Conservation (phyloP, 75 land plant species). For the Isoetes taiwanensis region DNA sequence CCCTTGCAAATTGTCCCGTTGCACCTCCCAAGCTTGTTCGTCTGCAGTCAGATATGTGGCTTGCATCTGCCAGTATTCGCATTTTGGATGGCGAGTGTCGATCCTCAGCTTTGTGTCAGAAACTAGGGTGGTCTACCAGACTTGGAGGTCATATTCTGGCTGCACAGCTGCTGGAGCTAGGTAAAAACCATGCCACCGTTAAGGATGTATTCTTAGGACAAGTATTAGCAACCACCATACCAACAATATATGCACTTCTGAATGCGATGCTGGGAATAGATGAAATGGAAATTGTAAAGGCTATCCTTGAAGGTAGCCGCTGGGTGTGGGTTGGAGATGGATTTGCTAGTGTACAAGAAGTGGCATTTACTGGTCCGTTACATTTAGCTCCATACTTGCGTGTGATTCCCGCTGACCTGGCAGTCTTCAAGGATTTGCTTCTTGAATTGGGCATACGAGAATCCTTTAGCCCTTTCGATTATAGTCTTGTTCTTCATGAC, state of each 20-base stretch:
- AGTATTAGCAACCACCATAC: conserved; percentile 67
- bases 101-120: conserved; percentile 44
- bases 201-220: conserved; percentile 46
- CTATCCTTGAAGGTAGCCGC: conserved; percentile 77
- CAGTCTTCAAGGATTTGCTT: conserved; percentile 69
- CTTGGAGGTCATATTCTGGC: conserved; percentile 75
- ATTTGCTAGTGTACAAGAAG: conserved; percentile 78
- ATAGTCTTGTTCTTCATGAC: conserved; percentile 46
- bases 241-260: conserved; percentile 63
- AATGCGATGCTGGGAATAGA: conserved; percentile 59
- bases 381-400: conserved; percentile 92
- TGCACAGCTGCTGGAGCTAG: conserved; percentile 89
- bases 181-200: conserved; percentile 64
- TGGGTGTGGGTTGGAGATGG: conserved; percentile 99
- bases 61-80: conserved; percentile 84
- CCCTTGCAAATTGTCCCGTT: conserved; percentile 48
- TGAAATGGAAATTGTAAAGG: conserved; percentile 89
- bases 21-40: conserved; percentile 90
- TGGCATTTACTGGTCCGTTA: conserved; percentile 76
- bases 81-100: conserved; percentile 85
- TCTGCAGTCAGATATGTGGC: conserved; percentile 59
- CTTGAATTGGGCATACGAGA: conserved; percentile 76
- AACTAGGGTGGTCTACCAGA: conserved; percentile 65
- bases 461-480: conserved; percentile 44
- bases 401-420: conserved; percentile 86